These are phyloP conservation scores for Pelargonium cotyledonis DNA, from an alignment of 441 rosid species.

Conservation along the genomic window DNA sequence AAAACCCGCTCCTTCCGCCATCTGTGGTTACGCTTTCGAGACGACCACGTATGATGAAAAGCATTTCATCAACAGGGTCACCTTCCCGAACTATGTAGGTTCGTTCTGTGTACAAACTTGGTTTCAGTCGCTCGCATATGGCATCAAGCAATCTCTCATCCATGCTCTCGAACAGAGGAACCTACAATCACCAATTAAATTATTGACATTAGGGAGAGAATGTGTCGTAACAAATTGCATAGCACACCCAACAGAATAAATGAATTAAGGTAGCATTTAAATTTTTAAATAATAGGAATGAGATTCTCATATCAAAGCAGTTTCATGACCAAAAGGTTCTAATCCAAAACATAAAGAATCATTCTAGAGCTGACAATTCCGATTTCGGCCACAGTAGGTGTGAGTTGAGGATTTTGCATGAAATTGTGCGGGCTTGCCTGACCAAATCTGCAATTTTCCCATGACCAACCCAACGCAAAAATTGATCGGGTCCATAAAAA, in stretches of 20 bases:
- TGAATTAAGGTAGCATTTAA: background rate
- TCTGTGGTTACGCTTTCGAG: conserved; percentile 93
- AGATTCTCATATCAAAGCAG: background rate
- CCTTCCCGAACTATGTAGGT: conserved; percentile 89
- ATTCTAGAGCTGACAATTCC: too few species aligned
- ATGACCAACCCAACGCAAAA: too few species aligned
- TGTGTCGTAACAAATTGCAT: background rate
- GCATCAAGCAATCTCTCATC: conserved; percentile 93
- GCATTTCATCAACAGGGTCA: conserved; percentile 98
- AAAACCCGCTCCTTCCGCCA: conserved; percentile 96
- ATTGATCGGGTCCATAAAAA: too few species aligned
- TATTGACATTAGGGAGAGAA: background rate
- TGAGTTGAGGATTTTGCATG: too few species aligned
- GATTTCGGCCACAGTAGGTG: too few species aligned
- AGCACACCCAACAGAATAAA: background rate
- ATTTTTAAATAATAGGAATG: background rate
- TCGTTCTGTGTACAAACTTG: conserved; percentile 71
- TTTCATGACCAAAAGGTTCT: too few species aligned
- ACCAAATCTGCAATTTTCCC: too few species aligned
- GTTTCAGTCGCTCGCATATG: conserved; percentile 86
- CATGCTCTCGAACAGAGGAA: conserved; percentile 84
- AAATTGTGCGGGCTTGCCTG: too few species aligned
- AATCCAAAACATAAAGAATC: too few species aligned
- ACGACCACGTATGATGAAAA: conserved; percentile 87
- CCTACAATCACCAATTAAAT: conserved; percentile 32